Percentiles rank a stretch among this genome's conserved stretches.
phyloP scores from a whole-genome alignment of 2,329 filamentous ascomycete genomes.

The Harringtonia aguacate region DNA sequence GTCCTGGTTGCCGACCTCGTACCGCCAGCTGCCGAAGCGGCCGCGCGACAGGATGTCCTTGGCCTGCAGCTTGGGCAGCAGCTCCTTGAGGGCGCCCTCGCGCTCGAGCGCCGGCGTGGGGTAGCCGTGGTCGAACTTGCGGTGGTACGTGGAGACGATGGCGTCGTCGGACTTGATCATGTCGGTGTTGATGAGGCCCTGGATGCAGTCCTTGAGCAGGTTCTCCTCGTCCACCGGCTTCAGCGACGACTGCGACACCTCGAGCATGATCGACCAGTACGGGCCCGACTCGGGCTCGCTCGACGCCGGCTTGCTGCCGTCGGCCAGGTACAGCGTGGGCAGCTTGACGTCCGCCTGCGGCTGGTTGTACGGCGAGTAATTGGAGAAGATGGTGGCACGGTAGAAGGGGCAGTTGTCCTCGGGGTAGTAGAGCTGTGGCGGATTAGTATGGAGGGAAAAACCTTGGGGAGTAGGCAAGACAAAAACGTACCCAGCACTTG shows the following conservation, averaged over 20 bases:
- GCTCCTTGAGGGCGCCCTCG: slow-evolving; percentile 84
- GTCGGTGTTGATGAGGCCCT: slow-evolving; percentile 94
- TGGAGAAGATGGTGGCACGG: slow-evolving; percentile 98
- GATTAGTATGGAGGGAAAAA: not conserved
- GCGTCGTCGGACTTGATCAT: slow-evolving; percentile 88
- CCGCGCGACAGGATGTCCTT: slow-evolving; percentile 92
- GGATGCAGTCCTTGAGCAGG: slow-evolving; percentile 81
- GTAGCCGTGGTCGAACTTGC: slow-evolving; percentile 96
- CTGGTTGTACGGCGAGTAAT: slow-evolving; percentile 99
- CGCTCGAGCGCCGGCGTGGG: slow-evolving; percentile 91
- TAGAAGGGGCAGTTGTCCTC: slow-evolving; percentile 99
- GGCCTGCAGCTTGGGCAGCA: slow-evolving; percentile 84
- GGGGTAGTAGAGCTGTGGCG: slow-evolving; percentile 77
- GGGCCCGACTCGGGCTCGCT: slow-evolving; percentile 72
- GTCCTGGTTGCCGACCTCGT: slow-evolving; percentile 93
- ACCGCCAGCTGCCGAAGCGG: slow-evolving; percentile 95
- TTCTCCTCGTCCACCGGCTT: slow-evolving; percentile 86
- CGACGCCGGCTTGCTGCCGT: slow-evolving; percentile 71
- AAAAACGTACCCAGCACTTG: slow-evolving; percentile 79
- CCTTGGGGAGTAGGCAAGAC: not conserved
- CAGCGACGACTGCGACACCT: slow-evolving; percentile 90
- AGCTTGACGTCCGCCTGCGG: slow-evolving; percentile 74
- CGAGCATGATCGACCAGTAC: slow-evolving; percentile 99
- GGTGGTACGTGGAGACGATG: slow-evolving; percentile 97
- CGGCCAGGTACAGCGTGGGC: slow-evolving; percentile 71